Evolutionary conservation across 257 asterid genomes (phyloP).

Genomic region (Ophiorrhiza pumila): DNA sequence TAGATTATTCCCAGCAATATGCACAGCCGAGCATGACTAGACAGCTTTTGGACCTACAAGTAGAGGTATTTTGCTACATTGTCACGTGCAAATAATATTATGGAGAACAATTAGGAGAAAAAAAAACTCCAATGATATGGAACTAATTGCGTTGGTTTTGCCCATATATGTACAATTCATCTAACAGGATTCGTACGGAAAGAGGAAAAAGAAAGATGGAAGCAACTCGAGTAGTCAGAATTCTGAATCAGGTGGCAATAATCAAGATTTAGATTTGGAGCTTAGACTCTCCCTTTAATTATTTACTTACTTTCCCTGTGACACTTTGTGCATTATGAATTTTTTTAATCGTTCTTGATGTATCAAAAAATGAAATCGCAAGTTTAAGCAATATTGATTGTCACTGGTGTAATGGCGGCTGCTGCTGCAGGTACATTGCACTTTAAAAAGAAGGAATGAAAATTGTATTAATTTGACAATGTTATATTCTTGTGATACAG

Average conservation of each 20-base stretch:
- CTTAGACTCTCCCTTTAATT: constrained; percentile 51
- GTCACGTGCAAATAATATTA: constrained; percentile 6
- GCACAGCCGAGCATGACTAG: constrained; percentile 54
- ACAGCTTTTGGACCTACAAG: constrained; percentile 50
- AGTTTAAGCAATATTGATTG: constrained; percentile 7
- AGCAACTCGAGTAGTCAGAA: constrained; percentile 42
- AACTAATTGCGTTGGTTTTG: neutral
- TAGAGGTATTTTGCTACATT: constrained; percentile 39
- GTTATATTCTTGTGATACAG: no score
- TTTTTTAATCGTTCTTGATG: constrained; percentile 3
- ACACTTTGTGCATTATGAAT: constrained; percentile 9
- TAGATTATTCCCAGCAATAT: constrained; percentile 45
- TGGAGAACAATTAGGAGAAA: neutral
- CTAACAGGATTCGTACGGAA: constrained; percentile 43
- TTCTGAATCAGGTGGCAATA: constrained; percentile 47
- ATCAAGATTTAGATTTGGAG: constrained; percentile 85
- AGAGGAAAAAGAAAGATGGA: constrained; percentile 36
- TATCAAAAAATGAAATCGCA: constrained; percentile 6
- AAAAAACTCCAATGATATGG: neutral
- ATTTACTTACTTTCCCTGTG: neutral
- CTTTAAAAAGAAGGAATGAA: neutral
- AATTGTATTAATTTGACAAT: neutral
- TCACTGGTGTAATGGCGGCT: constrained; percentile 14
- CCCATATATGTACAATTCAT: neutral
- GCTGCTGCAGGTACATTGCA: constrained; percentile 20